phyloP scores from a whole-genome alignment of 2,329 filamentous ascomycete species.

The Coniosporium tulheliwenetii region DNA sequence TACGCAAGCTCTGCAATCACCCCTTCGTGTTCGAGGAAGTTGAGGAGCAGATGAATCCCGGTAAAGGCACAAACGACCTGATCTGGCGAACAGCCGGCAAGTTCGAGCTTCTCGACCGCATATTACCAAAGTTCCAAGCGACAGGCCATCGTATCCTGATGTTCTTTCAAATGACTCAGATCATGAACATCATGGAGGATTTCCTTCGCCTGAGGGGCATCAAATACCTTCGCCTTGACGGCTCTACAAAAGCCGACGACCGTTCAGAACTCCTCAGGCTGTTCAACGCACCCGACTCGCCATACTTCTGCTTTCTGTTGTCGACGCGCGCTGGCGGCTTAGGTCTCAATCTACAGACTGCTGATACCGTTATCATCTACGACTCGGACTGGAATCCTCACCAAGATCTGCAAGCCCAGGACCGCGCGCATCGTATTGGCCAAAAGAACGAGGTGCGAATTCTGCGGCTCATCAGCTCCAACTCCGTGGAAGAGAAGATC shows the following conservation, averaged over 20 bases:
- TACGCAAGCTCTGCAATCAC: constrained; percentile 97
- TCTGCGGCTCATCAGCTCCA: constrained; percentile 84
- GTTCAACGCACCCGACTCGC: constrained; percentile 81
- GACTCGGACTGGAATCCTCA: constrained; percentile 99
- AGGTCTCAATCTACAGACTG: constrained; percentile 90
- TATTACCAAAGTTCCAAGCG: constrained; percentile 82
- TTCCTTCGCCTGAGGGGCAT: constrained; percentile 75
- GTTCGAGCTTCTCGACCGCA: constrained; percentile 84
- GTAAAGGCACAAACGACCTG: constrained; percentile 74
- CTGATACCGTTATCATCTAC: constrained; percentile 98
- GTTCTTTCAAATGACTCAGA: constrained; percentile 99
- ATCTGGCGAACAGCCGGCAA: constrained; percentile 94
- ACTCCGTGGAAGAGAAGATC: constrained; percentile 97
- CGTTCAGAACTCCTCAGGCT: constrained; percentile 75
- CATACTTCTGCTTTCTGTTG: constrained; percentile 96
- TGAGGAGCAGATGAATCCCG: constrained; percentile 94
- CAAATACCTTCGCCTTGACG: constrained; percentile 81
- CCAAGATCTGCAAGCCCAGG: constrained; percentile 96
- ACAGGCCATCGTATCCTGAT: constrained; percentile 92
- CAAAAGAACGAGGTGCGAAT: constrained; percentile 99
- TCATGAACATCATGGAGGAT: constrained; percentile 99
- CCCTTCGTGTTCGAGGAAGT: constrained; percentile 97
- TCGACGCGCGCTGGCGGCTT: constrained; percentile 97
- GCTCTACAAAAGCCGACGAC: constrained; percentile 94
- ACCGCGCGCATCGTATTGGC: constrained; percentile 99